These are phyloP conservation scores for Plantago elongata DNA, from an alignment of 257 asterid species.

Conservation along the genomic window DNA sequence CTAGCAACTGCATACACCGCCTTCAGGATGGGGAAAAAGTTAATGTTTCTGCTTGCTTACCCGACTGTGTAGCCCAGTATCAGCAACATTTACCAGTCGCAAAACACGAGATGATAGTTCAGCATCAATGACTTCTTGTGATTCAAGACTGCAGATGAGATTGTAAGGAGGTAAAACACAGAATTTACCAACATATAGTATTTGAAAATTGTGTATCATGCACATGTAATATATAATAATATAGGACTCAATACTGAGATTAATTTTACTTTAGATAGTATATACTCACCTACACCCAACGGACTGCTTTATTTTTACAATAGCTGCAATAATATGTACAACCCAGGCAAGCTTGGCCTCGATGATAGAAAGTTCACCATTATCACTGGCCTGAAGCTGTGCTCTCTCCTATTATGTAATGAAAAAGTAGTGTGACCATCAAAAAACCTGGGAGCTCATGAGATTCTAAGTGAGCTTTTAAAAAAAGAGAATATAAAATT, in stretches of 20 bases:
- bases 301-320: constrained; percentile 68
- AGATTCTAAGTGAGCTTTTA: constrained; percentile 9
- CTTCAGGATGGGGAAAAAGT: neutral
- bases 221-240: neutral
- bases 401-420: constrained; percentile 58
- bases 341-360: constrained; percentile 97
- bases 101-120: constrained; percentile 95
- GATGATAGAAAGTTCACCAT: constrained; percentile 57
- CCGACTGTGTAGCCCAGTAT: constrained; percentile 83
- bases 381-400: constrained; percentile 66
- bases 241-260: neutral
- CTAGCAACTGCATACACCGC: too few relatives aligned
- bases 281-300: constrained; percentile 65
- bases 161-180: constrained; percentile 8
- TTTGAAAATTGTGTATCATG: neutral
- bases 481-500: neutral
- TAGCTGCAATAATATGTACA: constrained; percentile 90
- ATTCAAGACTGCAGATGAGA: constrained; percentile 55
- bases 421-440: constrained; percentile 4
- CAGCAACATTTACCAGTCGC: constrained; percentile 79
- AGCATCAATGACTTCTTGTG: constrained; percentile 93
- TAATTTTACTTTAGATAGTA: neutral
- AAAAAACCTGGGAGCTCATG: constrained; percentile 8
- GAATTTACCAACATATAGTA: neutral
- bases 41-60: constrained; percentile 31